Percentiles rank a stretch among this genome's conserved stretches.
Evolutionary conservation across 2,329 filamentous ascomycete genomes (phyloP).

Genomic region (Trichophyton benhamiae): DNA sequence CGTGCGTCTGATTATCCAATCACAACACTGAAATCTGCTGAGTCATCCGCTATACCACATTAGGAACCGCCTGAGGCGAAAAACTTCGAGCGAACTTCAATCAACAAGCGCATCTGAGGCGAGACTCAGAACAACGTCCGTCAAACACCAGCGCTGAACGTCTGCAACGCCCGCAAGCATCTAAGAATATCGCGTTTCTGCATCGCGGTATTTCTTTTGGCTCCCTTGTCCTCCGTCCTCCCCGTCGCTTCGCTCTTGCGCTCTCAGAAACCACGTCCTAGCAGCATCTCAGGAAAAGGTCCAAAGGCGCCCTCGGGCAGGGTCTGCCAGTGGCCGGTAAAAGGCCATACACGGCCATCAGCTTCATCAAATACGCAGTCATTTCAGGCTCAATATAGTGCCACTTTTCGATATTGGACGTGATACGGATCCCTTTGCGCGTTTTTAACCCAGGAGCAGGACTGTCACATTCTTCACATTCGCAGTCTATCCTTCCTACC

Average conservation of each 20-base stretch:
- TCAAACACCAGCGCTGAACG: constrained; percentile 26
- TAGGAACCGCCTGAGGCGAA: constrained; percentile 7
- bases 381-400: not conserved
- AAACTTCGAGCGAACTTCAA: constrained; percentile 29
- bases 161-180: constrained; percentile 18
- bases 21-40: not conserved
- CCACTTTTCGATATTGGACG: not conserved
- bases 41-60: not conserved
- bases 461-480: not conserved
- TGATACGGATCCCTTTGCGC: not conserved
- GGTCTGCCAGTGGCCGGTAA: constrained; percentile 34
- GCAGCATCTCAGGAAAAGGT: constrained; percentile 26
- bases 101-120: constrained; percentile 30
- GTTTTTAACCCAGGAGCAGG: not conserved
- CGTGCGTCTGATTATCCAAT: not conserved
- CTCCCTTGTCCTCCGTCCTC: constrained; percentile 18
- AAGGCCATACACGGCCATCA: constrained; percentile 27
- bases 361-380: constrained; percentile 21
- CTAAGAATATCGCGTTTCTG: constrained; percentile 29
- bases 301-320: constrained; percentile 36
- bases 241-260: constrained; percentile 19
- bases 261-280: constrained; percentile 20
- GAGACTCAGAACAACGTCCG: constrained; percentile 31
- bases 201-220: constrained; percentile 31
- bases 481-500: not conserved